phyloP scores from a whole-genome alignment of 2,329 filamentous ascomycete genomes.

The Hirsutella thompsonii region DNA sequence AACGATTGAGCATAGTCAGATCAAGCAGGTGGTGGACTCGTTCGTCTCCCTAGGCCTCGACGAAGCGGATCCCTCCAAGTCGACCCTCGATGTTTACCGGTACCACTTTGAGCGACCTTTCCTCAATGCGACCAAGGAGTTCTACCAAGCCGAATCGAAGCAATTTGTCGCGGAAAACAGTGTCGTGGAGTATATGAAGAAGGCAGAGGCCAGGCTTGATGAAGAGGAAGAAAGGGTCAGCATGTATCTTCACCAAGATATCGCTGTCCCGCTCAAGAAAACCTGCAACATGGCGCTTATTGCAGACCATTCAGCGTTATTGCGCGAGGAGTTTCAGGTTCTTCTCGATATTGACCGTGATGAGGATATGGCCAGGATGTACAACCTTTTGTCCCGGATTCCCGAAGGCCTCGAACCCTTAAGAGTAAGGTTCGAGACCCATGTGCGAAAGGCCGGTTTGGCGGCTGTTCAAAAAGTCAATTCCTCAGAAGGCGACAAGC shows the following conservation, averaged over 20 bases:
- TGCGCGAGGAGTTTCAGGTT: conserved; percentile 91
- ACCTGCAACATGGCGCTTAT: conserved; percentile 84
- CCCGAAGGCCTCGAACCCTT: conserved; percentile 85
- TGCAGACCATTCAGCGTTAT: conserved; percentile 69
- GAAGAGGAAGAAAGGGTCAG: conserved; percentile 92
- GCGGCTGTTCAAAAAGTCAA: conserved; percentile 85
- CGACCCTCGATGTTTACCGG: conserved; percentile 89
- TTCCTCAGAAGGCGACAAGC: conserved; percentile 68
- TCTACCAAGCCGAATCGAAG: conserved; percentile 86
- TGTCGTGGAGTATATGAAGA: conserved; percentile 99
- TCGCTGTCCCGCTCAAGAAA: conserved; percentile 71
- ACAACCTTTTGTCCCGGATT: conserved; percentile 78
- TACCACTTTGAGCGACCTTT: conserved; percentile 89
- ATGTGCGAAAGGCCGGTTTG: conserved; percentile 82
- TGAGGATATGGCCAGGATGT: conserved; percentile 94
- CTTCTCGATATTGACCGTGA: conserved; percentile 88
- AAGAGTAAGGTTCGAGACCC: conserved; percentile 75
- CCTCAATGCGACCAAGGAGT: conserved; percentile 67
- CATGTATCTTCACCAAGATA: conserved; percentile 85
- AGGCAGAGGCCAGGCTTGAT: conserved; percentile 76
- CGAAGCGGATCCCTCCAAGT: conserved; percentile 84
- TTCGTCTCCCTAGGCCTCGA: conserved; percentile 93
- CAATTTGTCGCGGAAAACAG: conserved; percentile 94
- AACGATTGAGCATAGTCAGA: conserved; percentile 93
- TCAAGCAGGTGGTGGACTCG: conserved; percentile 93